phyloP scores from a whole-genome alignment of 1,284 basidiomycete species.

The Microbotryum lychnidis-dioicae region DNA sequence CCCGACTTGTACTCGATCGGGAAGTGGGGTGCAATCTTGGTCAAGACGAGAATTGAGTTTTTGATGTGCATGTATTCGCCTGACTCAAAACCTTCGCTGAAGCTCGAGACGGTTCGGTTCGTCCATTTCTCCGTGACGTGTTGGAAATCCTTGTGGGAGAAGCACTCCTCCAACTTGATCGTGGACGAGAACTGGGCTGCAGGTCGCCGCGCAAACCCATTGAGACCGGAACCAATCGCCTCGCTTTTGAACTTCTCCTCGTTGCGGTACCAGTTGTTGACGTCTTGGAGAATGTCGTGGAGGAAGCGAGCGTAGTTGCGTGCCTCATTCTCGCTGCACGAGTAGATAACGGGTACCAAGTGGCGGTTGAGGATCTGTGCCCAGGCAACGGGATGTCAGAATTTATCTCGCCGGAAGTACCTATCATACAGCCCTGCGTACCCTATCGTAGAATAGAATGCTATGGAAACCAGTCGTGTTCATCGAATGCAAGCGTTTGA shows the following conservation, averaged over 20 bases:
- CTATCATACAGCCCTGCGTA: conserved; percentile 37
- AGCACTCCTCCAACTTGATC: conserved; percentile 3
- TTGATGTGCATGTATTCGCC: conserved; percentile 87
- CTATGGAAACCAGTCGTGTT: conserved; percentile 83
- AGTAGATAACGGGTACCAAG: conserved; percentile 68
- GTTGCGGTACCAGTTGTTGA: conserved; percentile 65
- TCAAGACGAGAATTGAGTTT: conserved; percentile 80
- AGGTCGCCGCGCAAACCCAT: conserved; percentile 25
- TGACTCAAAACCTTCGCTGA: conserved; percentile 40
- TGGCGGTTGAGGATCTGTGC: conserved; percentile 56
- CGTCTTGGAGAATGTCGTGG: conserved; percentile 63
- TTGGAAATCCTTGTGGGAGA: conserved; percentile 22
- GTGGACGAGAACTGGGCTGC: not conserved
- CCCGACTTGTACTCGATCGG: conserved; percentile 55
- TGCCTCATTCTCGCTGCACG: conserved; percentile 91
- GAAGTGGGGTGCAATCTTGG: conserved; percentile 79
- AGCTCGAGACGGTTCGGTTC: conserved; percentile 37
- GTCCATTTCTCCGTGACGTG: conserved; percentile 35
- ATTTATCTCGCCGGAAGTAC: conserved; percentile 3
- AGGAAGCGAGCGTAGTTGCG: conserved; percentile 69
- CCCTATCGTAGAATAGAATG: conserved; percentile 75
- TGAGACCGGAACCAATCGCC: conserved; percentile 42
- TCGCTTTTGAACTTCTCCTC: conserved; percentile 47
- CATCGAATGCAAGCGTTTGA: conserved; percentile 74
- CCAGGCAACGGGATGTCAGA: conserved; percentile 41